Evolutionary conservation across 495 filamentous ascomycete species (phyloP).

Genomic region (Trypethelium eluteriae): DNA sequence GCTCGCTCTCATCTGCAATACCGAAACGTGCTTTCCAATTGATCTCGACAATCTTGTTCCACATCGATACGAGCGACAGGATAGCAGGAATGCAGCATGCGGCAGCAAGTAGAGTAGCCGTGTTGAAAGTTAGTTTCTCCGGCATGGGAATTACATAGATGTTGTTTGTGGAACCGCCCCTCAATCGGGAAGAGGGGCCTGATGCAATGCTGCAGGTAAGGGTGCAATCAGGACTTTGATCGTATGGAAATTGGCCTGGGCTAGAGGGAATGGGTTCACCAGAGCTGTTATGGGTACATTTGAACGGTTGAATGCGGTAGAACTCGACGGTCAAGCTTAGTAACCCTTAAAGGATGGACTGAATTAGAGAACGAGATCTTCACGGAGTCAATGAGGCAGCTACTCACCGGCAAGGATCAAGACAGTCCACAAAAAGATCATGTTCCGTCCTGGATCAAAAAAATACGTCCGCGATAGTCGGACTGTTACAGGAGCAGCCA

Average conservation of each 20-base stretch:
- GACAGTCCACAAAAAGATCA: slow-evolving; percentile 54
- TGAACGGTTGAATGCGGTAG: slow-evolving; percentile 39
- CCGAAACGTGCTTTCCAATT: slow-evolving; percentile 45
- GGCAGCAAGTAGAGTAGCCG: slow-evolving; percentile 49
- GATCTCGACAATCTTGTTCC: slow-evolving; percentile 51
- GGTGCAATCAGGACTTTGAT: slow-evolving; percentile 29
- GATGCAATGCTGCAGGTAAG: slow-evolving; percentile 37
- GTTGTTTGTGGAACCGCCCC: slow-evolving; percentile 43
- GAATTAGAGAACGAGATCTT: slow-evolving; percentile 15
- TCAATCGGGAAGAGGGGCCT: slow-evolving; percentile 45
- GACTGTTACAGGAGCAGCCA: slow-evolving; percentile 52
- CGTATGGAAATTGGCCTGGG: slow-evolving; percentile 37
- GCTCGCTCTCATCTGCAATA: slow-evolving; percentile 26
- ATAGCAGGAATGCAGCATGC: slow-evolving; percentile 54
- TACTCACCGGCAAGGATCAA: slow-evolving; percentile 48
- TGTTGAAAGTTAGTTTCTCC: slow-evolving; percentile 43
- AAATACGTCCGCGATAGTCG: slow-evolving; percentile 52
- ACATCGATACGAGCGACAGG: slow-evolving; percentile 49
- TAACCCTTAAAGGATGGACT: slow-evolving; percentile 36
- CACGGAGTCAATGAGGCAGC: not conserved
- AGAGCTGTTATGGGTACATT: slow-evolving; percentile 38
- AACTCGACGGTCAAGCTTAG: slow-evolving; percentile 53
- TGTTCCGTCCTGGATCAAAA: slow-evolving; percentile 51
- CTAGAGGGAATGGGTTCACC: slow-evolving; percentile 34
- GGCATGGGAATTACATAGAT: slow-evolving; percentile 52